Conservation (phyloP, 352 stramenopile species). For the Phytophthora vignae region DNA sequence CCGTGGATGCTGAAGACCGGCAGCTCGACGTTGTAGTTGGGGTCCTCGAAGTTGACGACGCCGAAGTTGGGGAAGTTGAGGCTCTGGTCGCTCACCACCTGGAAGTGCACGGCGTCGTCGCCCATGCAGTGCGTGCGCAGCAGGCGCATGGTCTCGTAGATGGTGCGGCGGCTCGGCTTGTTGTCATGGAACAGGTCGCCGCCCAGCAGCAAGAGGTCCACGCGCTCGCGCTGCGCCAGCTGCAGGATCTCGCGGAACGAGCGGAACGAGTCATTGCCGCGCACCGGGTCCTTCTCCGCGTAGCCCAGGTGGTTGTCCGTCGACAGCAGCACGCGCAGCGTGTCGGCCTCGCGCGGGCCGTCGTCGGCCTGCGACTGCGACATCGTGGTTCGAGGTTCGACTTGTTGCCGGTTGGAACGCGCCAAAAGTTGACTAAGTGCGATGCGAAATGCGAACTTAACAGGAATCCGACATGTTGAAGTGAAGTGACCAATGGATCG, state of each 20-base stretch:
- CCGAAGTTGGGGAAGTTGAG: slow-evolving; percentile 92
- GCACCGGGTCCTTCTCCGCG: slow-evolving; percentile 96
- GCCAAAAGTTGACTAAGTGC: neutral
- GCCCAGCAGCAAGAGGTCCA: slow-evolving; percentile 95
- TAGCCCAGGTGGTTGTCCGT: slow-evolving; percentile 99
- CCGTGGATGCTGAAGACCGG: slow-evolving; percentile 99
- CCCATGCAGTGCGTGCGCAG: slow-evolving; percentile 96
- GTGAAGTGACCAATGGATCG: neutral
- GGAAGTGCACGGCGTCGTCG: slow-evolving; percentile 82
- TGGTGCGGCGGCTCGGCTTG: slow-evolving; percentile 95
- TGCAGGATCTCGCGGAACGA: slow-evolving; percentile 91
- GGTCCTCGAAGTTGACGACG: slow-evolving; percentile 97
- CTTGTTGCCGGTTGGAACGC: too few species aligned
- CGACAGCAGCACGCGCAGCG: slow-evolving; percentile 92
- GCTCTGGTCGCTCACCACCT: slow-evolving; percentile 92
- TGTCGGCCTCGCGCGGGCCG: slow-evolving; percentile 41
- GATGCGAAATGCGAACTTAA: neutral
- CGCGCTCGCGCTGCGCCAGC: slow-evolving; percentile 66
- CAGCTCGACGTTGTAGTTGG: slow-evolving; percentile 94
- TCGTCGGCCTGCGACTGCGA: slow-evolving; percentile 13
- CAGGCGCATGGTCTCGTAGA: slow-evolving; percentile 98
- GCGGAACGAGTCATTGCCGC: slow-evolving; percentile 93
- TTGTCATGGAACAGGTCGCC: slow-evolving; percentile 99
- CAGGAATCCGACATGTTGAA: neutral
- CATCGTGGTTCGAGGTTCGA: too few species aligned